These are phyloP conservation scores for Auricularia heimuer DNA, from an alignment of 768 basidiomycete genomes.

Conservation along the genomic window DNA sequence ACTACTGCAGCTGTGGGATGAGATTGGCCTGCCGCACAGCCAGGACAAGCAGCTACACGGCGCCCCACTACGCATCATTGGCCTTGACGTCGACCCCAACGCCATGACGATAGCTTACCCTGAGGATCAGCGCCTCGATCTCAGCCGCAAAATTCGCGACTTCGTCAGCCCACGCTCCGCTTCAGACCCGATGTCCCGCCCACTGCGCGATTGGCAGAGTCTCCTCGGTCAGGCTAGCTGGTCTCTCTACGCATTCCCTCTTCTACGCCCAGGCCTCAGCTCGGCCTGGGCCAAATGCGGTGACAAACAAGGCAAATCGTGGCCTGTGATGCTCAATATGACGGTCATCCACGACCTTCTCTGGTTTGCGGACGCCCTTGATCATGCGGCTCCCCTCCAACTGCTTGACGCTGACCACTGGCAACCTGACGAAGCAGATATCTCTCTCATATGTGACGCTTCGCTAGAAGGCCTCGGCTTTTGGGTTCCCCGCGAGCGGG, in stretches of 20 bases:
- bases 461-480: conserved; percentile 14
- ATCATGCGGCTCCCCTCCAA: background rate
- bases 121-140: conserved; percentile 6
- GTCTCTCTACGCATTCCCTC: conserved; percentile 30
- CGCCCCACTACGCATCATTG: conserved; percentile 24
- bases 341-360: conserved; percentile 17
- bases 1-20: conserved; percentile 32
- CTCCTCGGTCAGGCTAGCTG: conserved; percentile 32
- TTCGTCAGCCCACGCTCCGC: conserved; percentile 9
- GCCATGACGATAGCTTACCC: conserved; percentile 22
- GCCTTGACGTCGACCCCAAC: conserved; percentile 29
- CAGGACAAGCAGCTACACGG: conserved; percentile 30
- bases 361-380: conserved; percentile 21
- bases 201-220: conserved; percentile 18
- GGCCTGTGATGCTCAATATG: conserved; percentile 20
- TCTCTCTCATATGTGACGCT: conserved; percentile 16
- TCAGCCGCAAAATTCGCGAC: conserved; percentile 11
- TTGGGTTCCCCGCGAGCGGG: conserved; percentile 10
- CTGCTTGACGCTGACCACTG: background rate
- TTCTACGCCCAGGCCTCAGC: conserved; percentile 24
- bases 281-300: conserved; percentile 26
- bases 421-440: conserved; percentile 2
- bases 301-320: conserved; percentile 14
- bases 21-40: conserved; percentile 30
- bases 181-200: conserved; percentile 8